phyloP scores from a whole-genome alignment of 495 filamentous ascomycete genomes.

The Thozetella sp. region DNA sequence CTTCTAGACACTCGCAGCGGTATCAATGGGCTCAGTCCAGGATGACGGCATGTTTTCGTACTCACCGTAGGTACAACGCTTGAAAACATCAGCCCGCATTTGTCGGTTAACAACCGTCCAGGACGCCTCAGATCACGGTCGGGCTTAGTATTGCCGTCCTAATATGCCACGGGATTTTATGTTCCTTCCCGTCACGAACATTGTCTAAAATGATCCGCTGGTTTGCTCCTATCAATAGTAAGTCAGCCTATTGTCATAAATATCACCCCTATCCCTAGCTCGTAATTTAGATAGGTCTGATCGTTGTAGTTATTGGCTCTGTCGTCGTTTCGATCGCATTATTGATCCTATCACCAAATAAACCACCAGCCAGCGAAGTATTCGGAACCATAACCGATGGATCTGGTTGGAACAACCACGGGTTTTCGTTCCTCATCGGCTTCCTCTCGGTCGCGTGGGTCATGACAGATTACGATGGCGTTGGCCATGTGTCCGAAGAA shows the following conservation, averaged over 20 bases:
- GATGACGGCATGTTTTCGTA: neutral
- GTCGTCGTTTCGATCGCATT: neutral
- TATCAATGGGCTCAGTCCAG: neutral
- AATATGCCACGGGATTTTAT: neutral
- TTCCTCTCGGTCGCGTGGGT: conserved; percentile 1
- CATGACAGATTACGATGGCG: neutral
- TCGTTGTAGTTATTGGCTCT: neutral
- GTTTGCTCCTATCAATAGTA: conserved; percentile 3
- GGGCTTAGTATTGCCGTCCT: neutral
- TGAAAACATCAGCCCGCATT: too few relatives aligned
- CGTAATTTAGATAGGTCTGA: too few relatives aligned
- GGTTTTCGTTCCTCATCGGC: neutral
- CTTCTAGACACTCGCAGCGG: neutral
- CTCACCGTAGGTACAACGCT: neutral
- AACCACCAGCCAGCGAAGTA: neutral
- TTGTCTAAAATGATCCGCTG: neutral
- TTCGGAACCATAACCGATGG: neutral
- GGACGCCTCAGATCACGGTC: neutral
- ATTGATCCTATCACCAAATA: neutral
- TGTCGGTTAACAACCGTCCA: neutral
- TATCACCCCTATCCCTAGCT: neutral
- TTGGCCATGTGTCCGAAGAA: conserved; percentile 1
- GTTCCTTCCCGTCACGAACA: neutral
- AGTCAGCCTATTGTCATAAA: neutral
- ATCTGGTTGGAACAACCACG: neutral